These are phyloP conservation scores for Mortierella sp. DNA, from an alignment of 371 early-diverging fungal species.

Conservation along the genomic window DNA sequence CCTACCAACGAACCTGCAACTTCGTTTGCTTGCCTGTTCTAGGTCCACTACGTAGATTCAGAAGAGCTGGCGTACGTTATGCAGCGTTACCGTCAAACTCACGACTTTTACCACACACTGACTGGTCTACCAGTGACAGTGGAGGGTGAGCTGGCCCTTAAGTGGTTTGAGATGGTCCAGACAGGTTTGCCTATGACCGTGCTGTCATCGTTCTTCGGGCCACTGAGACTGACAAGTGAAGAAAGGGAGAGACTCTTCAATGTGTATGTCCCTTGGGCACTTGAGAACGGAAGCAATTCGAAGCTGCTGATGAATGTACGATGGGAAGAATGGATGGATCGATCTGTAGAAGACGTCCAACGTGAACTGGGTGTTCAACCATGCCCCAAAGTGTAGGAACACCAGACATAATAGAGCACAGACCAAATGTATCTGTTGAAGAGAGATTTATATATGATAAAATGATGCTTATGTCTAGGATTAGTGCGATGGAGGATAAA, in stretches of 20 bases:
- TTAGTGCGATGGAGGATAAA: too few species aligned
- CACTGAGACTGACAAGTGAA: slow-evolving; percentile 68
- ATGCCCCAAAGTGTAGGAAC: slow-evolving; percentile 49
- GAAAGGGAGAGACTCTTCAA: slow-evolving; percentile 76
- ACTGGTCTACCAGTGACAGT: slow-evolving; percentile 88
- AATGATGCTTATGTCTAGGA: too few species aligned
- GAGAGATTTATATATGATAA: too few species aligned
- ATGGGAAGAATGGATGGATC: slow-evolving; percentile 87
- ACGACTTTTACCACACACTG: slow-evolving; percentile 94
- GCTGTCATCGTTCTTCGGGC: slow-evolving; percentile 85
- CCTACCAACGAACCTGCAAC: neutral
- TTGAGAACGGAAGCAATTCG: slow-evolving; percentile 80
- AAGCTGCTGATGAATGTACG: slow-evolving; percentile 86
- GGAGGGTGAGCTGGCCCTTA: slow-evolving; percentile 93
- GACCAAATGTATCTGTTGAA: too few species aligned
- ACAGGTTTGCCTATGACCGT: slow-evolving; percentile 91
- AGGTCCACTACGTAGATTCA: slow-evolving; percentile 88
- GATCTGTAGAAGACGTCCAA: slow-evolving; percentile 76
- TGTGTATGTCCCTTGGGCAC: slow-evolving; percentile 93
- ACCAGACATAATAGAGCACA: too few species aligned
- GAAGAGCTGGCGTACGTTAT: slow-evolving; percentile 95
- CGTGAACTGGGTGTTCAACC: slow-evolving; percentile 70
- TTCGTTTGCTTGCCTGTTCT: neutral
- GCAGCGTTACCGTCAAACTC: slow-evolving; percentile 91
- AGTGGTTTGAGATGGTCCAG: slow-evolving; percentile 95